Evolutionary conservation across 768 basidiomycete species (phyloP), one percentile per base, ranked within the genome.

Genomic region (Tricholoma saponaceum): DNA sequence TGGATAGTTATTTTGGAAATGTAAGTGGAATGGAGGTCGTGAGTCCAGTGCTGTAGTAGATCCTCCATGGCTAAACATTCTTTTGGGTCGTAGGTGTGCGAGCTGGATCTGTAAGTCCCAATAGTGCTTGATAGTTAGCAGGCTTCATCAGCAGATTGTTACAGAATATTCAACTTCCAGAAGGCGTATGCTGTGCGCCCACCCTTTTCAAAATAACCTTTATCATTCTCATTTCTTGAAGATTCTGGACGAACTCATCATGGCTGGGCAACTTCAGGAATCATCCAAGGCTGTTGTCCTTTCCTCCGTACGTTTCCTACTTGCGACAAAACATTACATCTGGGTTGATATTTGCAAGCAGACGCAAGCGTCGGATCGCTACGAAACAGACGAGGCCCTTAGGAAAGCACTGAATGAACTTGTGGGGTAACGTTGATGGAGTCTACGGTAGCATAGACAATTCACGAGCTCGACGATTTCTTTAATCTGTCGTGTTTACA

Each of bases 131-230:
- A 18, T 23, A 6, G 0, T 10, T 5, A 13, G 39, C 20, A n/a
- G 22, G 14, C 4, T 35, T 52, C 20, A 22, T 55, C 57, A 55
- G 57, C 44, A 18, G 50, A 44, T 3, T 16, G 7, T 8, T 4
- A 3, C 63, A 95, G 92, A 54, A 96, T 98, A 63, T 98, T 97
- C 83, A 97, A 97, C 76, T 98, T 98, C 35, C 91, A 98, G 69
- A 92, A 94, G 70, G 96, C 95, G 1, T 97, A 94, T 69, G 85
- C 91, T 4, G 95, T 91, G 18, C 28, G 72, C 69, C n/a, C 37
- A 20, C n/a, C 33, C 18, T 35, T 23, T 13, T 30, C 2, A 20
- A 50, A 32, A 33, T 7, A 16, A 5, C 18, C 37, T 25, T 49
- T 44, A 37, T 51, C 33, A 33, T 49, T 49, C 26, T 25, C 35